Evolutionary conservation across 306 rosid genomes (phyloP).

Genomic region (Lupinus albus): DNA sequence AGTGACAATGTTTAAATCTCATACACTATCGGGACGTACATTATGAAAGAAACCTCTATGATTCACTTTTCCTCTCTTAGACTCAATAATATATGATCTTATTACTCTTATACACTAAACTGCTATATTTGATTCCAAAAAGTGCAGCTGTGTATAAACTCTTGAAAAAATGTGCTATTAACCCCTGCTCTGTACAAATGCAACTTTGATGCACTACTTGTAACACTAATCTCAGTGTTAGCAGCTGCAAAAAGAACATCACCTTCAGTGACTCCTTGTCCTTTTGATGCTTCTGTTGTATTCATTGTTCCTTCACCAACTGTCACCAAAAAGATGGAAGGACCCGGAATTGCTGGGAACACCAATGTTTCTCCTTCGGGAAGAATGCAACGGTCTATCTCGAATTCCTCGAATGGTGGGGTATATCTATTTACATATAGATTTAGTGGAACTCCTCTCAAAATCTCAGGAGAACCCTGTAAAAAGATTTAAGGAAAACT

Average conservation of each 20-base stretch:
- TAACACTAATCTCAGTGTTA: slow-evolving; percentile 49
- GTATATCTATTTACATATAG: slow-evolving; percentile 54
- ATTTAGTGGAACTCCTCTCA: slow-evolving; percentile 54
- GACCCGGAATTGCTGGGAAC: slow-evolving; percentile 62
- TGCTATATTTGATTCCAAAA: no score
- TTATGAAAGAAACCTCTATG: no score
- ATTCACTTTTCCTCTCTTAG: no score
- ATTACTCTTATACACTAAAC: no score
- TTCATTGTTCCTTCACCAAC: slow-evolving; percentile 60
- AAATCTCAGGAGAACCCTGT: slow-evolving; percentile 71
- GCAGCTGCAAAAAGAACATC: slow-evolving; percentile 69
- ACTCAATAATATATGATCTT: no score
- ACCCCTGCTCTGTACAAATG: slow-evolving; percentile 66
- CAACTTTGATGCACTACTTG: slow-evolving; percentile 50
- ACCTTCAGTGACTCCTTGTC: slow-evolving; percentile 51
- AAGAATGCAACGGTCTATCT: slow-evolving; percentile 63
- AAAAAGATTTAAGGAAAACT: not conserved
- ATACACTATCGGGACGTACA: no score
- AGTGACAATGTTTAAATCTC: no score
- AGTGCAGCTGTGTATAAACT: not conserved
- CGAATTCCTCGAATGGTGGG: slow-evolving; percentile 82
- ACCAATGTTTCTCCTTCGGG: slow-evolving; percentile 49
- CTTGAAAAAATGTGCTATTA: slow-evolving; percentile 55
- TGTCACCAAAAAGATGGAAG: slow-evolving; percentile 59
- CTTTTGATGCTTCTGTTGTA: slow-evolving; percentile 32